Conservation (phyloP, 2,329 filamentous ascomycete species). For the Penicillium sp. region DNA sequence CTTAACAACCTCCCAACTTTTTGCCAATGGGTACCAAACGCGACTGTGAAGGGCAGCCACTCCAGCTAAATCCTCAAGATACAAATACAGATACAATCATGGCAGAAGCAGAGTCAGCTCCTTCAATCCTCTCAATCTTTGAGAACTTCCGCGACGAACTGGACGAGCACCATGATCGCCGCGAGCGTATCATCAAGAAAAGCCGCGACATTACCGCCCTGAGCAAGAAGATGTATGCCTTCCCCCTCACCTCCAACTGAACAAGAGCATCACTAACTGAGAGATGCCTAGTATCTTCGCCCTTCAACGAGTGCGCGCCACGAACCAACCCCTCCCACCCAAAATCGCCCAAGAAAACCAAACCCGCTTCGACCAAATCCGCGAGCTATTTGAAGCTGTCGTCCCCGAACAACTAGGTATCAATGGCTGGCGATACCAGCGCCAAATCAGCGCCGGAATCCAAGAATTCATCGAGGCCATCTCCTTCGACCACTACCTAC, state of each 20-base stretch:
- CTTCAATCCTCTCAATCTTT: constrained; percentile 68
- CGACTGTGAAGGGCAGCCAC: constrained; percentile 39
- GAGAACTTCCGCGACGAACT: constrained; percentile 80
- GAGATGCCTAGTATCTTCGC: constrained; percentile 66
- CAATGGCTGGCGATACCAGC: constrained; percentile 78
- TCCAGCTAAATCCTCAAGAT: constrained; percentile 9
- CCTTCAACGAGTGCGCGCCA: constrained; percentile 61
- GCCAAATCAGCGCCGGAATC: constrained; percentile 72
- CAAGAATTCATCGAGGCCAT: constrained; percentile 95
- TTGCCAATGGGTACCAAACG: constrained; percentile 37
- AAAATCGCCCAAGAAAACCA: constrained; percentile 69
- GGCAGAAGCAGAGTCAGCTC: constrained; percentile 20
- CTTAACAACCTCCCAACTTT: constrained; percentile 10
- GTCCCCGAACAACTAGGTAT: constrained; percentile 71
- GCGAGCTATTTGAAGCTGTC: constrained; percentile 64
- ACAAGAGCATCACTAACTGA: background rate
- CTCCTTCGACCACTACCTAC: constrained; percentile 84
- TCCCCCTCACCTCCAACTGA: constrained; percentile 19
- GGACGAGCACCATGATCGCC: constrained; percentile 89
- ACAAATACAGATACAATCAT: constrained; percentile 6
- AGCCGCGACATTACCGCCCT: constrained; percentile 88
- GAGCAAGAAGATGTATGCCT: constrained; percentile 88
- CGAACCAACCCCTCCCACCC: constrained; percentile 55
- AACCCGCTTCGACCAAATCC: constrained; percentile 68
- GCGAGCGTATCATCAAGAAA: constrained; percentile 85